A percentile compares a stretch with the other conserved stretches of the same genome.
phyloP scores from a whole-genome alignment of 208 protist species.

The Phytomonas francai region DNA sequence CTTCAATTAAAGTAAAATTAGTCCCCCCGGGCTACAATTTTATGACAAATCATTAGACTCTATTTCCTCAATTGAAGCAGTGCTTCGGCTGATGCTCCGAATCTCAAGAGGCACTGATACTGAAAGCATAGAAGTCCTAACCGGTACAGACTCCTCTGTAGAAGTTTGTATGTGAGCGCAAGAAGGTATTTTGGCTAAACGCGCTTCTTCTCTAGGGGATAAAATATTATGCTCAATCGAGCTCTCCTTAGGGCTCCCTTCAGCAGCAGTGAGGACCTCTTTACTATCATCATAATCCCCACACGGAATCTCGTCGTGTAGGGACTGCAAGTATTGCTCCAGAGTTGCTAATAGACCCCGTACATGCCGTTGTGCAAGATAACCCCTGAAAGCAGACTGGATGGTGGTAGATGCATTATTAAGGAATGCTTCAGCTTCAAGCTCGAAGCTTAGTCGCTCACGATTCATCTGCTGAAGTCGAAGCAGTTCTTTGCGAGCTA shows the following conservation, averaged over 20 bases:
- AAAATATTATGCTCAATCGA: background rate
- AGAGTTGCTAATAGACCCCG: background rate
- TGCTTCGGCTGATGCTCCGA: background rate
- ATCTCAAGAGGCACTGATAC: background rate
- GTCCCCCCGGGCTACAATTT: background rate
- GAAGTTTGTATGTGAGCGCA: background rate
- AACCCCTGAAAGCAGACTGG: conserved; percentile 37
- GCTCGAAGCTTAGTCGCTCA: conserved; percentile 14
- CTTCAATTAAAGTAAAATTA: background rate
- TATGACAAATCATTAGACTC: background rate
- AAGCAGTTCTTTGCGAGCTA: conserved; percentile 12
- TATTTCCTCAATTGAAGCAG: background rate
- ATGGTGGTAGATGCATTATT: conserved; percentile 33
- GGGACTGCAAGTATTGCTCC: background rate
- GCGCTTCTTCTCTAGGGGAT: background rate
- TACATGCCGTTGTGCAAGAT: conserved; percentile 24
- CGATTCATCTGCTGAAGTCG: conserved; percentile 9
- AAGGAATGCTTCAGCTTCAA: conserved; percentile 24
- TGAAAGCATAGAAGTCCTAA: background rate
- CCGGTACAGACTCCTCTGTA: background rate
- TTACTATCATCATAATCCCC: background rate
- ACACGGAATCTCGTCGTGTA: background rate
- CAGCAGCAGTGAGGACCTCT: background rate
- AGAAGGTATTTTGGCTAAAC: background rate
- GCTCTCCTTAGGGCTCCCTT: background rate